phyloP scores from a whole-genome alignment of 2,329 filamentous ascomycete species.

The Penicillium griseofulvum region DNA sequence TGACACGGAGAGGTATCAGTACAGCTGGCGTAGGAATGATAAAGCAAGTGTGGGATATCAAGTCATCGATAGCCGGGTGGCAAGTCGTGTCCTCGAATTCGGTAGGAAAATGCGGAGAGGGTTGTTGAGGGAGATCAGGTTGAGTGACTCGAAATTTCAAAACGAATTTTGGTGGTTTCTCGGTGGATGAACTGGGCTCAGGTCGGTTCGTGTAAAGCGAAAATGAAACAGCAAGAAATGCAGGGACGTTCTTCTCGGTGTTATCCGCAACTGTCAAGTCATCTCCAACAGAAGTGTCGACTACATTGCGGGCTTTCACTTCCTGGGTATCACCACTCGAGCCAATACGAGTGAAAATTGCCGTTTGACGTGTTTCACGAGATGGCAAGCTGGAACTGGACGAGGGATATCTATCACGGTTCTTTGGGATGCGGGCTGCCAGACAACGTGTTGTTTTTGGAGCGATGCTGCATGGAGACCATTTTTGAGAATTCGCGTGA shows the following conservation, averaged over 20 bases:
- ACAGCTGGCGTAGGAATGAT: slow-evolving; percentile 14
- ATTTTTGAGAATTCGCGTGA: slow-evolving; percentile 4
- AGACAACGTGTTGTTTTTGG: neutral
- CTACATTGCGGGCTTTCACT: neutral
- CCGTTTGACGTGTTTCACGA: neutral
- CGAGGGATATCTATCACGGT: slow-evolving; percentile 4
- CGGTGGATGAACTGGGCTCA: neutral
- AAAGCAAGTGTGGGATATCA: slow-evolving; percentile 15
- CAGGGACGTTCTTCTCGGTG: neutral
- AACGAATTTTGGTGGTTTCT: neutral
- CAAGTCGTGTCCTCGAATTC: neutral
- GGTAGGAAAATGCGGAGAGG: neutral
- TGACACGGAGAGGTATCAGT: slow-evolving; percentile 2
- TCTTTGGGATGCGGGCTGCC: neutral
- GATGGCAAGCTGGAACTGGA: slow-evolving; percentile 2
- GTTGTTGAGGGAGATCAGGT: neutral
- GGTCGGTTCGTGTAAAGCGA: neutral
- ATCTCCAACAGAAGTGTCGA: neutral
- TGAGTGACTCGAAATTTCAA: neutral
- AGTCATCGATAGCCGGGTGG: slow-evolving; percentile 5
- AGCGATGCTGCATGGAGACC: slow-evolving; percentile 12
- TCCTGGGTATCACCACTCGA: neutral
- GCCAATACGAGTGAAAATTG: neutral
- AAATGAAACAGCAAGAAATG: neutral
- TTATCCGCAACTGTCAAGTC: neutral